A percentile compares a stretch with the other conserved stretches of the same genome.
These are phyloP conservation scores for Skeletonema menzelii DNA, from an alignment of 108 stramenopile species.

Conservation along the genomic window DNA sequence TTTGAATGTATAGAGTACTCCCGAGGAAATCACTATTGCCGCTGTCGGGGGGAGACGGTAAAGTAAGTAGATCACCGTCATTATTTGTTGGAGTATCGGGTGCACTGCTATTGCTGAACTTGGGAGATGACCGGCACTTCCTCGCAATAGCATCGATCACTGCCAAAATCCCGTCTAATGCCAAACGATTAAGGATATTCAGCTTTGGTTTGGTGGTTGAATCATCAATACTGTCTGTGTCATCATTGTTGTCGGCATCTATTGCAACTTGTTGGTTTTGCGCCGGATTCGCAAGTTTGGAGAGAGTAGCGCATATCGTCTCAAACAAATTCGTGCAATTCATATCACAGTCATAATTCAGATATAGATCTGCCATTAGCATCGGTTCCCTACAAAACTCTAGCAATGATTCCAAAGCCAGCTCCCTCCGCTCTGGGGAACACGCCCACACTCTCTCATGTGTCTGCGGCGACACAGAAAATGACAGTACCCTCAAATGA, in stretches of 20 bases:
- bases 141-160: slow-evolving; percentile 87
- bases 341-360: slow-evolving; percentile 98
- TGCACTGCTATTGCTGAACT: not conserved
- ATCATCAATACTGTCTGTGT: slow-evolving; percentile 8
- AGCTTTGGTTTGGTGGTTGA: slow-evolving; percentile 23
- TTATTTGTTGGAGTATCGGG: not conserved
- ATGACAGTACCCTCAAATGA: slow-evolving; percentile 71
- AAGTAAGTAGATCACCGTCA: not conserved
- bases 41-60: slow-evolving; percentile 28
- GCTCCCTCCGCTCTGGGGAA: slow-evolving; percentile 83
- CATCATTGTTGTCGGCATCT: slow-evolving; percentile 11
- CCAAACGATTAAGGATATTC: slow-evolving; percentile 80
- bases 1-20: slow-evolving; percentile 7
- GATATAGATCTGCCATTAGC: slow-evolving; percentile 93
- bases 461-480: slow-evolving; percentile 32
- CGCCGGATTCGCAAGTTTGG: slow-evolving; percentile 55
- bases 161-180: slow-evolving; percentile 87
- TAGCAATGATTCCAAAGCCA: slow-evolving; percentile 91
- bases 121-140: slow-evolving; percentile 35
- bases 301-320: slow-evolving; percentile 67
- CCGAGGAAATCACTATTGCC: slow-evolving; percentile 44
- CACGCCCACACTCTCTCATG: slow-evolving; percentile 38
- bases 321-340: slow-evolving; percentile 96
- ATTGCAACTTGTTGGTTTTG: not conserved
- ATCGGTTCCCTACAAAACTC: slow-evolving; percentile 94